Base-by-base conservation (phyloP, 139 green algal genomes). In the Chlamydomonas schloesseri region DNA sequence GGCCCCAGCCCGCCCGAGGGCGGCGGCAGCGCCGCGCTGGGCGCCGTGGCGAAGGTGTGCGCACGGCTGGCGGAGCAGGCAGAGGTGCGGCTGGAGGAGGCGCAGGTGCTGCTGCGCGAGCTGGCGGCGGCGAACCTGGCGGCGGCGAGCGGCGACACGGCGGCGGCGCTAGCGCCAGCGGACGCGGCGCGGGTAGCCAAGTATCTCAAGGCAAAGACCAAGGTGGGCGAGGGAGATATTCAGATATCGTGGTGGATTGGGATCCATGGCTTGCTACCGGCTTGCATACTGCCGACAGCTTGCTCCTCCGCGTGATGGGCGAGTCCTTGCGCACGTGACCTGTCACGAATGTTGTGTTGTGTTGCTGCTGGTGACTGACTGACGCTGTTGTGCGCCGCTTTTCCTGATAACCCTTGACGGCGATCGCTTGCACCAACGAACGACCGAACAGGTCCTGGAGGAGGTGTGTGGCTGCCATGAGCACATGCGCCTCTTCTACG, bases 51-150 rank as follows among this genome's bases (percentile, higher is more conserved):
- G n/a, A n/a, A n/a, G n/a, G 60, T 83, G 34, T 73, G 76, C 36
- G 18, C 36, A 5, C 60, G 60, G 15, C 29, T 83, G 58, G 13
- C 36, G 23, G 31, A 73, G 34, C 76, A 83, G 42, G 60, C 76
- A 28, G 76, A 31, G 26, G 37, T 83, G 37, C 76, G 76, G 62
- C 76, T 73, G 60, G 60, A 50, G 60, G 76, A 83, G 76, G 76
- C 37, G 36, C 53, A 37, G 36, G 36, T 0, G 13, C 76, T 83
- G 23, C 24, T 73, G 26, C 15, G 29, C 60, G 76, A 83, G 76
- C 76, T 83, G 60, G 60, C 71, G 28, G 60, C 76, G 0, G 76
- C 62, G 17, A 50, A 50, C 42, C 42, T 50, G 42, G 58, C 60
- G 36, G 60, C 76, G 57, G 47, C 60, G 20, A 24, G 28, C 24